Base-by-base conservation (phyloP, 495 filamentous ascomycete species). In the Hypomontagnella monticulosa region DNA sequence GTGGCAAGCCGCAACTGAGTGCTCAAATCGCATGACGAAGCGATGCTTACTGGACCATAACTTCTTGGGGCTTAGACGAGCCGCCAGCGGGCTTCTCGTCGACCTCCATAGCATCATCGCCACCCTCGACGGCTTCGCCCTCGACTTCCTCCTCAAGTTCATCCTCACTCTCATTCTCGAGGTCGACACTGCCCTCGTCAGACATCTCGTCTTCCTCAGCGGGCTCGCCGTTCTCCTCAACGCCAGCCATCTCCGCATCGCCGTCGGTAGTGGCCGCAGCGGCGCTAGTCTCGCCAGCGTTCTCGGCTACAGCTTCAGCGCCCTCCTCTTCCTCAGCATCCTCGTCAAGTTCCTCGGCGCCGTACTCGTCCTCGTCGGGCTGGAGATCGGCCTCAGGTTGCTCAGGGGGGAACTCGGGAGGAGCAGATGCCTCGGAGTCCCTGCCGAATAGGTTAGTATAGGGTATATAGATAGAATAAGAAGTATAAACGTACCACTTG, bases 371-470 rank as follows among this genome's bases (percentile, higher is more conserved):
- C 70, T 97, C 95, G 65, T 97, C 95, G 18, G 88, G 91, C 48
- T 87, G 84, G 44, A 85, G 80, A 72, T 99, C 95, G 47, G 92
- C 95, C 73, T 98, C 96, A 16, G 96, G 93, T 79, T 99, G 95
- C 73, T 98, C 95, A 51, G 95, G 95, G 7, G 95, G 95, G 77
- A 92, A 98, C 79, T 98, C 93, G 47, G 96, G 85, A 2, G 95
- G 95, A 18, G 96, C 95, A 76, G 92, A 95, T 57, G 93, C 93
- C 73, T 99, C 95, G 11, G 91, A 91, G 73, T 99, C 95, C 93
- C 93, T 98, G 62, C 42, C 10, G 54, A 16, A 36, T 32, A 12
- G 20, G 50, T 75, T 60, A 79, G 74, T 32, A 60, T 42, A 7
- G n/a, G 20, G 12, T 4, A 7, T 1, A 16, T 18, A 48, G 55